These are phyloP conservation scores for Gossypium schwendimanii DNA, from an alignment of 441 rosid species.

Conservation along the genomic window DNA sequence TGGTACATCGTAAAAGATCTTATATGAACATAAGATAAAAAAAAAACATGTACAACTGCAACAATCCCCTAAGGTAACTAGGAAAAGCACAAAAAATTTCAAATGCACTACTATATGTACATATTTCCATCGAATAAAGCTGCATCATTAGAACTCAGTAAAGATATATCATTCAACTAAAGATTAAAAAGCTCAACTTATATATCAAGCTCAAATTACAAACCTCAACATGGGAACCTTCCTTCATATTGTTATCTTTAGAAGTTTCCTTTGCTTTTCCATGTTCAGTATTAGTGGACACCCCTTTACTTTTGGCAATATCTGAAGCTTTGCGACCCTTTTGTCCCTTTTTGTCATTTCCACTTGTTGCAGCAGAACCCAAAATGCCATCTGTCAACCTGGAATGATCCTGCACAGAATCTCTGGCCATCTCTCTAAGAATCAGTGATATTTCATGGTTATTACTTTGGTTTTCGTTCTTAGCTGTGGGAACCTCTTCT, in stretches of 20 bases:
- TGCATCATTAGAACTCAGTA: not conserved
- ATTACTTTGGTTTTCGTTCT: constrained; percentile 22
- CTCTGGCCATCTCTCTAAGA: constrained; percentile 28
- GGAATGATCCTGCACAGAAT: constrained; percentile 32
- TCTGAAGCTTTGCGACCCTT: constrained; percentile 38
- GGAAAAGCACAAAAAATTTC: not conserved
- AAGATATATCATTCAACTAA: not conserved
- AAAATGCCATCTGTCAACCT: constrained; percentile 36
- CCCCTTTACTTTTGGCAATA: constrained; percentile 29
- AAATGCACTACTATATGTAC: not conserved
- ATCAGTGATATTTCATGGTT: constrained; percentile 32
- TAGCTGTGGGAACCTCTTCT: constrained; percentile 31
- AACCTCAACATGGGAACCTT: constrained; percentile 91
- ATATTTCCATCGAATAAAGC: not conserved
- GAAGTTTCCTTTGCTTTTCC: constrained; percentile 32
- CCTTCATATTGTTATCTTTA: constrained; percentile 46
- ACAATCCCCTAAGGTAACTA: not conserved
- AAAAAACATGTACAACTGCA: not conserved
- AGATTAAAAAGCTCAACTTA: not conserved
- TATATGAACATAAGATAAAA: not conserved
- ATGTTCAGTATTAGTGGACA: constrained; percentile 25
- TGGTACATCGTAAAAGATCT: constrained; percentile 10
- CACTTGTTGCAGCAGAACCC: constrained; percentile 31
- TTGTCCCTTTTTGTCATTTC: constrained; percentile 41
- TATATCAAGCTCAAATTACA: constrained; percentile 17